Evolutionary conservation across 2,329 filamentous ascomycete species (phyloP).

Genomic region (Botrytis galanthina): DNA sequence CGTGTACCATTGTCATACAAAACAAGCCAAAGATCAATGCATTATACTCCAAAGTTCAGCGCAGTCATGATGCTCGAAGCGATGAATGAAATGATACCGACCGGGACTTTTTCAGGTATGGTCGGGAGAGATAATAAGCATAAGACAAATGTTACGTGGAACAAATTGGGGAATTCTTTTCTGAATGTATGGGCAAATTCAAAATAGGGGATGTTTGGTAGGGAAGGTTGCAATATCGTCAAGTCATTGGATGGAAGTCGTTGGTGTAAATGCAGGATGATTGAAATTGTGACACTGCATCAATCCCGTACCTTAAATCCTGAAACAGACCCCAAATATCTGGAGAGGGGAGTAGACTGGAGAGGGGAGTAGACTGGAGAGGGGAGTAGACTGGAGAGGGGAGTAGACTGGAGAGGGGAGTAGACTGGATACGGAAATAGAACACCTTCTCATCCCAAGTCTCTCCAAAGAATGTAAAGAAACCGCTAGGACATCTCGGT

Average conservation of each 20-base stretch:
- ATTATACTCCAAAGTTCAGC: conserved; percentile 5
- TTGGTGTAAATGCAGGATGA: neutral
- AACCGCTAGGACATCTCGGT: neutral
- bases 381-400: neutral
- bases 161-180: neutral
- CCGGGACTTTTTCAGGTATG: neutral
- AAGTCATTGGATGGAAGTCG: neutral
- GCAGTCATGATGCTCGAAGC: neutral
- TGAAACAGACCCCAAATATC: conserved; percentile 5
- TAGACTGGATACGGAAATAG: neutral
- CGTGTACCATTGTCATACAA: conserved; percentile 6
- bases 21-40: conserved; percentile 20
- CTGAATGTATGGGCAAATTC: neutral
- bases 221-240: neutral
- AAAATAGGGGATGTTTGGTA: neutral
- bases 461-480: neutral
- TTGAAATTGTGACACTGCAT: conserved; percentile 6
- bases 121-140: neutral
- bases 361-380: neutral
- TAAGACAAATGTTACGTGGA: neutral
- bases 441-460: neutral
- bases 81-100: neutral
- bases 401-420: neutral
- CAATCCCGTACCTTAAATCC: conserved; percentile 1
- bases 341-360: neutral